Conservation (phyloP, 2,329 filamentous ascomycete species). For the Clonostachys solani region DNA sequence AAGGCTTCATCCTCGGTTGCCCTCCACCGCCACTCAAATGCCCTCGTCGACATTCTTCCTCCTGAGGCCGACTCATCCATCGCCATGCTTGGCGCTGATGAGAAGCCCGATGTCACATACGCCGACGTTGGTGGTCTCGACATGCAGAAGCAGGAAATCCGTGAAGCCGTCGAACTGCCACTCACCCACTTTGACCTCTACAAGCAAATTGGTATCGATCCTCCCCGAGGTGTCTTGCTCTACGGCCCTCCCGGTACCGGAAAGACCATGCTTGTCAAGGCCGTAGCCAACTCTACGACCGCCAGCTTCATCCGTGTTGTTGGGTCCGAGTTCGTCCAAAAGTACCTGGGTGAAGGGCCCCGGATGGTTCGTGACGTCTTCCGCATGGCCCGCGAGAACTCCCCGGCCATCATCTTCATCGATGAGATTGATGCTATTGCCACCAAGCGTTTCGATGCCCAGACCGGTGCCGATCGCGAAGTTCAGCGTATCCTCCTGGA, state of each 20-base stretch:
- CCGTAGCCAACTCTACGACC: constrained; percentile 95
- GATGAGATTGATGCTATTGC: constrained; percentile 99
- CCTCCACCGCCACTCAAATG: constrained; percentile 96
- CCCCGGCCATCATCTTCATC: constrained; percentile 98
- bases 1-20: constrained; percentile 98
- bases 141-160: constrained; percentile 99
- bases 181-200: constrained; percentile 98
- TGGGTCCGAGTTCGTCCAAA: constrained; percentile 97
- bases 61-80: constrained; percentile 98
- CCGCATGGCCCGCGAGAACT: constrained; percentile 98
- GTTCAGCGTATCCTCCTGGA: constrained; percentile 98
- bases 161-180: constrained; percentile 94
- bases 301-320: constrained; percentile 98
- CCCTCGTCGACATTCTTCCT: constrained; percentile 96
- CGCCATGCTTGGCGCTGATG: constrained; percentile 92
- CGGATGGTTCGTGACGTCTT: constrained; percentile 99
- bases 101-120: constrained; percentile 98
- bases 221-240: constrained; percentile 89
- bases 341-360: constrained; percentile 95
- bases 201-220: constrained; percentile 98
- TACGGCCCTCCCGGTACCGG: constrained; percentile 95
- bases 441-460: constrained; percentile 97
- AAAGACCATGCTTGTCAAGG: constrained; percentile 98
- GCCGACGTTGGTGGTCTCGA: constrained; percentile 96
- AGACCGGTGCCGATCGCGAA: constrained; percentile 96